Conservation (phyloP, 139 green algal species). For the Microglena sp. region DNA sequence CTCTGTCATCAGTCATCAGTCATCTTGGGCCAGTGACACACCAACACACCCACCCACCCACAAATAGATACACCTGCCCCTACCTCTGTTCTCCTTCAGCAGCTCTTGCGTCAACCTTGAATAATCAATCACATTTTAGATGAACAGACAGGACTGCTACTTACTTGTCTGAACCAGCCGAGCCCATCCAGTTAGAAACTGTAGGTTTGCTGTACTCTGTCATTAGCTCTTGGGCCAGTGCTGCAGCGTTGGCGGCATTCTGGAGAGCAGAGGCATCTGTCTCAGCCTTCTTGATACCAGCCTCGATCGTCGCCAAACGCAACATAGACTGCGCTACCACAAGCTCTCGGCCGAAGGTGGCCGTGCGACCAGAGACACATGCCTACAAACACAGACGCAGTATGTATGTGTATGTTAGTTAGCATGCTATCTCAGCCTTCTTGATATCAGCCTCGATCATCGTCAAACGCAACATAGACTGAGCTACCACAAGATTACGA, state of each 20-base stretch:
- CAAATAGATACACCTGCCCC: not conserved
- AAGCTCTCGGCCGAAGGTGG: constrained; percentile 11
- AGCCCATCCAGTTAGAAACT: not conserved
- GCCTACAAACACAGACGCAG: too few relatives aligned
- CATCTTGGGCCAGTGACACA: not conserved
- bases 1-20: too few relatives aligned
- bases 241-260: not conserved
- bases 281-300: not conserved
- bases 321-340: constrained; percentile 12
- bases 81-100: not conserved
- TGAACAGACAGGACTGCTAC: too few relatives aligned
- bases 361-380: constrained; percentile 1
- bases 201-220: not conserved
- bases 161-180: not conserved
- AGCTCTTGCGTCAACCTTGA: too few relatives aligned
- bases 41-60: not conserved
- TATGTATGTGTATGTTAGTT: too few relatives aligned
- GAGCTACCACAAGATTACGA: constrained; percentile 6
- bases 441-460: constrained; percentile 4
- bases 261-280: not conserved
- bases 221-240: not conserved
- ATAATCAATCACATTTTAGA: too few relatives aligned
- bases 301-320: constrained; percentile 11
- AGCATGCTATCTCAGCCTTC: not conserved
- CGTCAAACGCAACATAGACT: constrained; percentile 13